Evolutionary conservation across 2,329 filamentous ascomycete species (phyloP), one percentile per base, ranked within the genome.

Genomic region (Fusarium tupiense): DNA sequence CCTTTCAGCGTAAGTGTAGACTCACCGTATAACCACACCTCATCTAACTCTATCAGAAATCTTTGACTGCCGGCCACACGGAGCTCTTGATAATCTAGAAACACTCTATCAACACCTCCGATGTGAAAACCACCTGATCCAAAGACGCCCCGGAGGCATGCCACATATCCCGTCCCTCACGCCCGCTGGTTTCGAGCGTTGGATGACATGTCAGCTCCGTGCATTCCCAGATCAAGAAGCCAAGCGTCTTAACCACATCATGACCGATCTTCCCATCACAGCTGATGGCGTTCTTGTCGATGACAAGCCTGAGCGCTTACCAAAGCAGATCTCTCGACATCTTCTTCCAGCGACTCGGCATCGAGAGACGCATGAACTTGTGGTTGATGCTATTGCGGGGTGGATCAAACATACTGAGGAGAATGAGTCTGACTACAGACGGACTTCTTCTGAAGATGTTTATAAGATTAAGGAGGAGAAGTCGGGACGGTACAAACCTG

Each of bases 211-310:
- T 44, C 88, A 94, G 80, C 92, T 96, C 43, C 89, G 91, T 72
- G 93, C 94, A 3, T 91, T 94, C 73, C 95, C 95, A 0, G 91
- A 94, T 46, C 87, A 90, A 53, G 94, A 97, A 81, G 92, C 91
- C 66, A 87, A 88, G 47, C 90, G 95, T 16, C 85, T 98, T 9
- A 86, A 90, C 49, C 90, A 88, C 65, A 89, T 94, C 29, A 89
- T 95, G 8, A 81, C 90, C 8, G 88, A 91, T 50, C 89, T 95
- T 82, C 92, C 94, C 2, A 92, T 97, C 76, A 82, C 86, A 37
- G 83, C 84, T 1, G 83, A 85, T 56, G 83, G 82, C 14, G 74
- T 91, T 81, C 90, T 91, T 62, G 86, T 90, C 0, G 87, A 91
- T 50, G 88, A 92, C 54, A 89, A 87, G 72, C 90, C 88, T 17